phyloP scores from a whole-genome alignment of 1,139 yeast species.

The Kluyveromyces marxianus region DNA sequence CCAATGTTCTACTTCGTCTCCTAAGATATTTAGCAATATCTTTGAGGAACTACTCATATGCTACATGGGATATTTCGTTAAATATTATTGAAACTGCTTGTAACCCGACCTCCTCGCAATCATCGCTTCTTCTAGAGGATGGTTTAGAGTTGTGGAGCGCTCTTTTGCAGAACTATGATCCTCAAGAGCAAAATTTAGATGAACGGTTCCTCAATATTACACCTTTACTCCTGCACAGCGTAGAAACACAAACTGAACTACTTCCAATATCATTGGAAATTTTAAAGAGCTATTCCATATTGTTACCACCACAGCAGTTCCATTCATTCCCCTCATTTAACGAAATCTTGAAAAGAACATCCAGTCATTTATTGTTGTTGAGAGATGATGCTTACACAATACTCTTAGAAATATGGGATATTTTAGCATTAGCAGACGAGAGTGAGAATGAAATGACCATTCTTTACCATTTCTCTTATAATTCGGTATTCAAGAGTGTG shows the following conservation, averaged over 20 bases:
- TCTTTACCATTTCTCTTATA: conserved; percentile 21
- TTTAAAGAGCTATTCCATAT: conserved; percentile 60
- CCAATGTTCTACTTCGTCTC: conserved; percentile 65
- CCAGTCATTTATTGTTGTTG: conserved; percentile 52
- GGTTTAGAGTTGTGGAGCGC: conserved; percentile 82
- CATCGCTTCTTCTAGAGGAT: conserved; percentile 70
- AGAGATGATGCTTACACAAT: conserved; percentile 63
- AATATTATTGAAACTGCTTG: conserved; percentile 62
- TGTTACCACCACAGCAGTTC: conserved; percentile 41
- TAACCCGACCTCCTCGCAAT: conserved; percentile 53
- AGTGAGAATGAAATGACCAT: conserved; percentile 18
- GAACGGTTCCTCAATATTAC: conserved; percentile 21
- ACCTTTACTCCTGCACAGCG: conserved; percentile 36
- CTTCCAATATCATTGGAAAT: conserved; percentile 62
- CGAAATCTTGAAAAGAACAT: conserved; percentile 45
- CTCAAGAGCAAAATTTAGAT: conserved; percentile 21
- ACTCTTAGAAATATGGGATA: conserved; percentile 53
- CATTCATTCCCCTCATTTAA: conserved; percentile 33
- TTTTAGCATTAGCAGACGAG: conserved; percentile 32
- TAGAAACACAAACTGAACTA: conserved; percentile 64
- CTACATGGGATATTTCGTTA: conserved; percentile 55
- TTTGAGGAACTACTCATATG: conserved; percentile 49
- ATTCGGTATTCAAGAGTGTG: conserved; percentile 21
- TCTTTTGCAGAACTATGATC: conserved; percentile 46
- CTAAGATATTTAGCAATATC: conserved; percentile 60